A percentile compares a stretch with the other conserved stretches of the same genome.
Evolutionary conservation across 768 basidiomycete genomes (phyloP).

Genomic region (Mycena venus): DNA sequence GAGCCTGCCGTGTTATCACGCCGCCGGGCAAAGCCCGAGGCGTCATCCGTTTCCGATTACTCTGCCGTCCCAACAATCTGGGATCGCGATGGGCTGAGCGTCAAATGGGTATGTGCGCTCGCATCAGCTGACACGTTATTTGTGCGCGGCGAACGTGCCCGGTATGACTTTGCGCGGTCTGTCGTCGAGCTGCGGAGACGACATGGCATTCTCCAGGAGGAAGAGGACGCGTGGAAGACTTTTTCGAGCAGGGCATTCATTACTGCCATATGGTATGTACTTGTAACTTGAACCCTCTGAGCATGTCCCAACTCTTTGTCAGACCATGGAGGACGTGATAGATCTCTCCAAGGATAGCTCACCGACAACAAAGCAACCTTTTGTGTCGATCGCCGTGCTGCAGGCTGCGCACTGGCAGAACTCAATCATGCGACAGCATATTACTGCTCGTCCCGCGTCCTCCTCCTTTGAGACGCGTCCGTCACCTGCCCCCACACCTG

Average conservation of each 20-base stretch:
- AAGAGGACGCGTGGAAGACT: slow-evolving; percentile 77
- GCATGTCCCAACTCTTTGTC: slow-evolving; percentile 29
- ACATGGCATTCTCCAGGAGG: slow-evolving; percentile 64
- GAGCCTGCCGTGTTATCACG: neutral
- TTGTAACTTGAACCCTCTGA: neutral
- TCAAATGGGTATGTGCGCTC: slow-evolving; percentile 80
- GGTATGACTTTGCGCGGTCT: slow-evolving; percentile 83
- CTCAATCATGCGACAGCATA: slow-evolving; percentile 72
- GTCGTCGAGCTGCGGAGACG: slow-evolving; percentile 82
- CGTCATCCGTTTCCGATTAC: slow-evolving; percentile 26
- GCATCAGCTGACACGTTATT: slow-evolving; percentile 87
- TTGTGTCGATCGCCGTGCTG: slow-evolving; percentile 74
- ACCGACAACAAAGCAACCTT: slow-evolving; percentile 75
- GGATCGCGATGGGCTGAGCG: slow-evolving; percentile 79
- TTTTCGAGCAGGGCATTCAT: slow-evolving; percentile 86
- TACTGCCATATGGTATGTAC: slow-evolving; percentile 86
- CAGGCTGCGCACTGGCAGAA: slow-evolving; percentile 88
- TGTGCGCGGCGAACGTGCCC: slow-evolving; percentile 79
- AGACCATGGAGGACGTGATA: slow-evolving; percentile 87
- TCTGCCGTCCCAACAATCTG: slow-evolving; percentile 69
- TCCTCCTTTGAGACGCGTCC: slow-evolving; percentile 42
- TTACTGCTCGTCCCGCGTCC: slow-evolving; percentile 60
- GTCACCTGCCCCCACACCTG: slow-evolving; percentile 35
- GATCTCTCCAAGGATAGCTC: slow-evolving; percentile 82
- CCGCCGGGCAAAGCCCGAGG: slow-evolving; percentile 40